These are phyloP conservation scores for Aspergillus olivimuriae DNA, from an alignment of 495 filamentous ascomycete species.

Conservation along the genomic window DNA sequence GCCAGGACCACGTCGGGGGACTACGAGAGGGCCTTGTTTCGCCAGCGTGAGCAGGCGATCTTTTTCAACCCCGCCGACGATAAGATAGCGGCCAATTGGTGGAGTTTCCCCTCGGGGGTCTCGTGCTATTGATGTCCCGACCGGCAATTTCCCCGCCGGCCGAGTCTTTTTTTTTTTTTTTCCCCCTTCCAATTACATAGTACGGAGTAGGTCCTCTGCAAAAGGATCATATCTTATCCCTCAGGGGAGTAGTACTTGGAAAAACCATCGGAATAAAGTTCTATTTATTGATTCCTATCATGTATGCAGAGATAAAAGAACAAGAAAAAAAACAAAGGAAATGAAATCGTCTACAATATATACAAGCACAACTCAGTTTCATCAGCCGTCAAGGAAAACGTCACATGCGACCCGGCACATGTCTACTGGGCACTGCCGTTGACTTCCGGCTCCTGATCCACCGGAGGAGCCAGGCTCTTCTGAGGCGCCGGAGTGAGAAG, in stretches of 20 bases:
- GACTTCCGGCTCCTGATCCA: constrained; percentile 21
- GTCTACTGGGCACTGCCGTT: constrained; percentile 20
- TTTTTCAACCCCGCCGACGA: constrained; percentile 9
- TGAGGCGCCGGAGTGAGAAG: constrained; percentile 69
- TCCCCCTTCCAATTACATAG: not conserved
- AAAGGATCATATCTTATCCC: too few species aligned
- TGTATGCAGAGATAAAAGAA: not conserved
- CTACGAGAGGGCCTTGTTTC: too few species aligned
- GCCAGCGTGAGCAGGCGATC: too few species aligned
- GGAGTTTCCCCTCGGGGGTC: constrained; percentile 15
- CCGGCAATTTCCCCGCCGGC: not conserved
- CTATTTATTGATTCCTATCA: too few species aligned
- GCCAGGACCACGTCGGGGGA: too few species aligned
- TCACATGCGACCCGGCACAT: not conserved
- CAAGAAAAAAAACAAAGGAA: not conserved
- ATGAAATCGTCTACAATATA: not conserved
- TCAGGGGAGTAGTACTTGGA: too few species aligned
- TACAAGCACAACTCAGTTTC: constrained; percentile 1
- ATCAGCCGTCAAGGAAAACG: not conserved
- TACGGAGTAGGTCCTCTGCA: not conserved
- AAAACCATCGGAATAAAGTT: too few species aligned
- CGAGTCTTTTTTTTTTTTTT: not conserved
- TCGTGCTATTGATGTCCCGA: constrained; percentile 31
- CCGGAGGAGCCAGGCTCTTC: constrained; percentile 44
- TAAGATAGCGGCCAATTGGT: constrained; percentile 14